Evolutionary conservation across 371 early-diverging fungal species (phyloP), one percentile per base, ranked within the genome.

Genomic region (Cokeromyces recurvatus): DNA sequence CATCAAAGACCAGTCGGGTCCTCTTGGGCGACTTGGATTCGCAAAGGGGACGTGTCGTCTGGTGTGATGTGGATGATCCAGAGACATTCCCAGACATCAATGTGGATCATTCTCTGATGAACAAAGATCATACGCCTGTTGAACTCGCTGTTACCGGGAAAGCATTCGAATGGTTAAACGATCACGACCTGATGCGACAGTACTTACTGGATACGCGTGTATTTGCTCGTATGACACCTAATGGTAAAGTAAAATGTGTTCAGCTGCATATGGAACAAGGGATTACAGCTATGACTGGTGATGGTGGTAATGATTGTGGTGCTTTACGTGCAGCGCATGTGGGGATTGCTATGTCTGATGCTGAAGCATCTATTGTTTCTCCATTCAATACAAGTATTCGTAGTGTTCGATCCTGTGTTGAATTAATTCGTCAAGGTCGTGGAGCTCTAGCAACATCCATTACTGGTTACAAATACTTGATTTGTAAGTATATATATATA

Each of bases 221-320:
- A 6, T 92, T 84, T 72, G 86, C 89, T 24, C 76, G 91, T 53
- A 88, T 92, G 85, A 80, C 77, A 17, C 90, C 91, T 14, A 63
- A 64, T 34, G 81, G 84, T 51, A 91, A 91, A 57, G 80, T 79
- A 4, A 62, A 74, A 21, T 85, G 86, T 51, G 77, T 90, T n/a
- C 71, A 85, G 35, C 70, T 85, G 38, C 89, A 87, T 60, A 87
- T 86, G 86, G 76, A 78, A 43, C 72, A 77, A 25, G 81, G 79
- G 32, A 77, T 89, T 34, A 88, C 89, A 19, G 90, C 86, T 24
- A 90, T 93, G 90, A 89, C 89, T 53, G 98, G 98, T 43, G 98
- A 97, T 68, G 98, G 98, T 54, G 94, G 89, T 40, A 97, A 97
- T 70, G 98, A 97, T 62, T 89, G 91, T 56, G 94, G 91, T 46